phyloP scores from a whole-genome alignment of 2,329 filamentous ascomycete species.

The Fusarium decemcellulare region DNA sequence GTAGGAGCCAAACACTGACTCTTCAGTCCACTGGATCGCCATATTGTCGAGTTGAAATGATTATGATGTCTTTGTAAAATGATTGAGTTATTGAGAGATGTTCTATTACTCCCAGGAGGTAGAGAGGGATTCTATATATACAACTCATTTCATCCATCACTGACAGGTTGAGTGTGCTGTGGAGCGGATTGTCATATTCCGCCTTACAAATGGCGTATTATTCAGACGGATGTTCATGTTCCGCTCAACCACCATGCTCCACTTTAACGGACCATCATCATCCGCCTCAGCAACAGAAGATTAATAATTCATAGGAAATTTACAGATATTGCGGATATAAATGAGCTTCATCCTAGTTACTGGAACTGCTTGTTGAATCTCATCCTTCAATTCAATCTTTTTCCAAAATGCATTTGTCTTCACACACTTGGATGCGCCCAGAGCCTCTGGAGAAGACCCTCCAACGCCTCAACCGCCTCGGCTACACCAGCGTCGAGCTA shows the following conservation, averaged over 20 bases:
- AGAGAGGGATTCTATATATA: neutral
- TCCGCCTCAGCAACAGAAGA: neutral
- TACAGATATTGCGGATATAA: too few relatives aligned
- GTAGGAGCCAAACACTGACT: constrained; percentile 39
- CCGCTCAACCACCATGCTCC: neutral
- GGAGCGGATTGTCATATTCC: constrained; percentile 3
- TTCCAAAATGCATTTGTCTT: constrained; percentile 33
- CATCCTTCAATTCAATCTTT: neutral
- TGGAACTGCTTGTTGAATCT: too few relatives aligned
- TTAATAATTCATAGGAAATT: too few relatives aligned
- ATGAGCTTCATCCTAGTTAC: too few relatives aligned
- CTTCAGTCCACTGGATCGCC: constrained; percentile 32
- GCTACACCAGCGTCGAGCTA: constrained; percentile 36
- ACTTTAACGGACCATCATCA: neutral
- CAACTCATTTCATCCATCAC: neutral
- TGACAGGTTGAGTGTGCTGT: too few relatives aligned
- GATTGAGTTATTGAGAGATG: neutral
- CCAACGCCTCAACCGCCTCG: constrained; percentile 19
- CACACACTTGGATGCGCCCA: constrained; percentile 42
- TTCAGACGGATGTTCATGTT: constrained; percentile 9
- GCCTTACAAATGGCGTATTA: constrained; percentile 12
- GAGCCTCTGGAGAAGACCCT: constrained; percentile 36
- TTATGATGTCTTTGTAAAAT: neutral
- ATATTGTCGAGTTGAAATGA: constrained; percentile 12
- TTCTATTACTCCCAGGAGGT: neutral